Percentiles rank a stretch among this genome's conserved stretches.
Conservation (phyloP, 768 basidiomycete species). For the Leccinum uliginosum region DNA sequence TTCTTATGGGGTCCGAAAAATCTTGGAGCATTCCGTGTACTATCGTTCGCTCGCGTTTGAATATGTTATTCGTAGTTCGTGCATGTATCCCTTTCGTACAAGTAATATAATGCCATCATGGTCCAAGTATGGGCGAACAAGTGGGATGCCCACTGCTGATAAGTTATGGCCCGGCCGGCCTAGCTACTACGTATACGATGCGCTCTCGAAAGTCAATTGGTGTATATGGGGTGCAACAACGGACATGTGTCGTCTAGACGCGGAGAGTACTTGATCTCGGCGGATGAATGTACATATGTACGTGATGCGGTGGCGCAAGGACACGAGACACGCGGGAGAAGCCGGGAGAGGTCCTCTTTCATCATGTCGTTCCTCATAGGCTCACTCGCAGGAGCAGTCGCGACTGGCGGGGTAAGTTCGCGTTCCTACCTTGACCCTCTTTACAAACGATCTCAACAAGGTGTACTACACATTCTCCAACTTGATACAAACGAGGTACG, state of each 20-base stretch:
- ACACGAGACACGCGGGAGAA: neutral
- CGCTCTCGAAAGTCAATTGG: too few relatives aligned
- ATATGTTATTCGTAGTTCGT: neutral
- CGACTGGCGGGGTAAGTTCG: slow-evolving; percentile 50
- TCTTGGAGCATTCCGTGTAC: neutral
- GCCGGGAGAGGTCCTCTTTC: neutral
- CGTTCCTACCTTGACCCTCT: neutral
- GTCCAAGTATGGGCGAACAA: too few relatives aligned
- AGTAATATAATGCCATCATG: neutral
- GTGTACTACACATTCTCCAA: slow-evolving; percentile 71
- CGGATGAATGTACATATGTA: too few relatives aligned
- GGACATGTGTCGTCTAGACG: too few relatives aligned
- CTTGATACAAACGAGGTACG: slow-evolving; percentile 55
- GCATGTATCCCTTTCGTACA: neutral
- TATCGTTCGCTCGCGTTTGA: neutral
- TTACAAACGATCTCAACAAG: slow-evolving; percentile 32
- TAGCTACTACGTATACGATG: too few relatives aligned
- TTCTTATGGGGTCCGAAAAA: neutral
- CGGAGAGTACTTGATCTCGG: too few relatives aligned
- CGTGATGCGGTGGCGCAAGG: too few relatives aligned
- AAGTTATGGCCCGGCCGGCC: too few relatives aligned
- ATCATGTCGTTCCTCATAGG: slow-evolving; percentile 58
- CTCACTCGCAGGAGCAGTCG: slow-evolving; percentile 65
- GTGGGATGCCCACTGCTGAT: too few relatives aligned
- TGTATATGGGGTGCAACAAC: too few relatives aligned